A percentile compares a stretch with the other conserved stretches of the same genome.
These are phyloP conservation scores for Aplosporella prunicola DNA, from an alignment of 2,329 filamentous ascomycete genomes.

Conservation along the genomic window DNA sequence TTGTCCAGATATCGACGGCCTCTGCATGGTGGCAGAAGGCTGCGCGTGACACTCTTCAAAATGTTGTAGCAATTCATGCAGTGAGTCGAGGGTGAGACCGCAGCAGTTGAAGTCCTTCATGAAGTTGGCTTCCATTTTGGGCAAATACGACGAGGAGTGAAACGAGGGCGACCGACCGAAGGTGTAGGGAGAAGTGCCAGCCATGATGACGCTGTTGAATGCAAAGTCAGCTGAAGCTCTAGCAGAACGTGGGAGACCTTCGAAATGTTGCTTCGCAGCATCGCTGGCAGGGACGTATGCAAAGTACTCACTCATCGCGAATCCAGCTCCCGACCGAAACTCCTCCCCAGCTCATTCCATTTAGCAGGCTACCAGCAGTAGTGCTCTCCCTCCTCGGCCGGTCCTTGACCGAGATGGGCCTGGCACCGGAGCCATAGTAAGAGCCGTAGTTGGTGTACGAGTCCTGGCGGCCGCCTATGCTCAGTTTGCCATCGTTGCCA, in stretches of 20 bases:
- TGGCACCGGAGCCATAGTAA: slow-evolving; percentile 49
- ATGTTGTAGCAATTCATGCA: slow-evolving; percentile 92
- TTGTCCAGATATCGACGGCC: slow-evolving; percentile 41
- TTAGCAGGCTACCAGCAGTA: slow-evolving; percentile 52
- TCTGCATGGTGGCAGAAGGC: slow-evolving; percentile 22
- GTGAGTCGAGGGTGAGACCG: slow-evolving; percentile 74
- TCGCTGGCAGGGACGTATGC: slow-evolving; percentile 66
- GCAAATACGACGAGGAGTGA: slow-evolving; percentile 92
- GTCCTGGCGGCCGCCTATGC: slow-evolving; percentile 39
- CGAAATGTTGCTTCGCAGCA: no score
- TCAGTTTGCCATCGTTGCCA: slow-evolving; percentile 23
- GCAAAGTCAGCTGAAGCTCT: no score
- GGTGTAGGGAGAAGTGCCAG: slow-evolving; percentile 86
- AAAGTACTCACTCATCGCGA: slow-evolving; percentile 78
- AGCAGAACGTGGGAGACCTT: no score
- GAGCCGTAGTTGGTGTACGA: slow-evolving; percentile 42
- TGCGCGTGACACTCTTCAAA: slow-evolving; percentile 92
- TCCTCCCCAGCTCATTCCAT: slow-evolving; percentile 94
- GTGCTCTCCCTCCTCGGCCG: slow-evolving; percentile 49
- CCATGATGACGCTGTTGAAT: slow-evolving; percentile 72
- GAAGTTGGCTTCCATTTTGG: slow-evolving; percentile 93
- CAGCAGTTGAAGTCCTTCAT: slow-evolving; percentile 97
- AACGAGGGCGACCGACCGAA: slow-evolving; percentile 85
- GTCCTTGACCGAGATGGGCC: slow-evolving; percentile 52
- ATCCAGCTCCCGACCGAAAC: slow-evolving; percentile 96